Conservation (phyloP, 768 basidiomycete species). For the Boletus rubescentipes region DNA sequence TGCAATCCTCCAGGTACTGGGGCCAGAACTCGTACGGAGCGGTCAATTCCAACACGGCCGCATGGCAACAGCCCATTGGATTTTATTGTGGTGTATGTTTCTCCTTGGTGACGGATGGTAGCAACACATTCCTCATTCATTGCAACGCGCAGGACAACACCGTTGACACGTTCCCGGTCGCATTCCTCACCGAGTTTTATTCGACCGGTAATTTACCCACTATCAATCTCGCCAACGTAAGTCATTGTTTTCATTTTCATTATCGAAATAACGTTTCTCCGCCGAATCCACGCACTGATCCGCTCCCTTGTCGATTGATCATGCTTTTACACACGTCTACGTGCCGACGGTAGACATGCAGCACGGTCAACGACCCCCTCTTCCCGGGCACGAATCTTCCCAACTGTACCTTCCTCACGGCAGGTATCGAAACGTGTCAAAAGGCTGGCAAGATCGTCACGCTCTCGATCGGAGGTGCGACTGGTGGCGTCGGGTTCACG, state of each 20-base stretch:
- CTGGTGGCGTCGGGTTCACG: constrained; percentile 59
- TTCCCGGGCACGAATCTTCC: constrained; percentile 64
- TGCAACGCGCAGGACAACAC: constrained; percentile 43
- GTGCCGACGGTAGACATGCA: constrained; percentile 52
- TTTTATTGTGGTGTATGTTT: constrained; percentile 31
- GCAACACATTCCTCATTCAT: not conserved
- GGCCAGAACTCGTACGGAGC: constrained; percentile 39
- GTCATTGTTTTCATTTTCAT: constrained; percentile 8
- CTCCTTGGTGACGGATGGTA: not conserved
- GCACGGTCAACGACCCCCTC: constrained; percentile 49
- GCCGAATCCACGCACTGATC: not conserved
- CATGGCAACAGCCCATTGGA: constrained; percentile 32
- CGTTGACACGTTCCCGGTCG: constrained; percentile 59
- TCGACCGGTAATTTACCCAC: constrained; percentile 56
- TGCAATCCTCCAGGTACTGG: constrained; percentile 27
- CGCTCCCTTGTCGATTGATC: not conserved
- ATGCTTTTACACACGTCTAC: not conserved
- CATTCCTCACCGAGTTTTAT: constrained; percentile 62
- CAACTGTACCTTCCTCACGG: constrained; percentile 58
- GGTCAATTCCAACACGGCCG: constrained; percentile 21
- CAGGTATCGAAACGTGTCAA: constrained; percentile 66
- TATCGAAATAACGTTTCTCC: not conserved
- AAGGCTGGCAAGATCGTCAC: constrained; percentile 60
- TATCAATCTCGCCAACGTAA: constrained; percentile 60
- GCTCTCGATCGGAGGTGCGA: constrained; percentile 59